Conservation (phyloP, 2,329 filamentous ascomycete species). For the Teratosphaeria nubilosa region DNA sequence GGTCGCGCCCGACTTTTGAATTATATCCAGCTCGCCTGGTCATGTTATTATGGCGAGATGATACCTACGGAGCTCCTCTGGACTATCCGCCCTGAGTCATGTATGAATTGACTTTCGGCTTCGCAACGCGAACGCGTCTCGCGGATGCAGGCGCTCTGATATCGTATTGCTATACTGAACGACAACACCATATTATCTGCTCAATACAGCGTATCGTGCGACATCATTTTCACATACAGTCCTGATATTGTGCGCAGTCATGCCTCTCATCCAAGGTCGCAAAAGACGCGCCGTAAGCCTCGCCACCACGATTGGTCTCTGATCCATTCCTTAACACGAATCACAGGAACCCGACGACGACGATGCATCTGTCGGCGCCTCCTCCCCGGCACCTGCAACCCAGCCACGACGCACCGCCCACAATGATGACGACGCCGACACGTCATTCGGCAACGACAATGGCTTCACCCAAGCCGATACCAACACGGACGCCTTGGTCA, state of each 20-base stretch:
- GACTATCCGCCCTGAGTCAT: neutral
- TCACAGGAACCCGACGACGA: neutral
- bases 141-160: neutral
- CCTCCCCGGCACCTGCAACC: conserved; percentile 46
- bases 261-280: neutral
- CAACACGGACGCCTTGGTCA: conserved; percentile 33
- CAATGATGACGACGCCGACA: conserved; percentile 4
- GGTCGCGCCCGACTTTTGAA: neutral
- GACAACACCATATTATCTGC: too few relatives aligned
- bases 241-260: neutral
- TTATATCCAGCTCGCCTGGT: neutral
- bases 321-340: neutral
- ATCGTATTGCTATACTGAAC: neutral
- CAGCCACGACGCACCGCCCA: conserved; percentile 37
- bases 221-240: neutral
- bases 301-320: neutral
- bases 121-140: neutral
- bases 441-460: neutral
- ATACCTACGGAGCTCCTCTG: neutral
- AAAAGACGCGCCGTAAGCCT: neutral
- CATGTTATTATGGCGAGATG: too few relatives aligned
- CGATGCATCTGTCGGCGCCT: neutral
- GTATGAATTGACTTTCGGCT: neutral
- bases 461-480: neutral
- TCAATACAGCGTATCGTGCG: too few relatives aligned